These are phyloP conservation scores for Deuterostichococcus epilithicus DNA, from an alignment of 139 green algal genomes.

Conservation along the genomic window DNA sequence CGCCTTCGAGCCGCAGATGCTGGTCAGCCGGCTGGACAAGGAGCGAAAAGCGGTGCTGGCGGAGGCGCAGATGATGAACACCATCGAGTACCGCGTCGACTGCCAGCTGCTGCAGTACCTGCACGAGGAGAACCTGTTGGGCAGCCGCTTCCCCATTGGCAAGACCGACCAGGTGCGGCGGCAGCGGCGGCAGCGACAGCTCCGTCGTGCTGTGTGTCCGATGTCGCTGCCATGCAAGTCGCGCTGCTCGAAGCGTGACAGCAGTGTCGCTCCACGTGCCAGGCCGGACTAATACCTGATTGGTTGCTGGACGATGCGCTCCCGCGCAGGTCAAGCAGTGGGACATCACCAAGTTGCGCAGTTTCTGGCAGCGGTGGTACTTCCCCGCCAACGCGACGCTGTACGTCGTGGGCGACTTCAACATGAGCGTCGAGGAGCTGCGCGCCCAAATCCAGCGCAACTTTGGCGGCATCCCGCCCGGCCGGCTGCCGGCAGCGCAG, in stretches of 20 bases:
- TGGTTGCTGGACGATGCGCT: too few species aligned
- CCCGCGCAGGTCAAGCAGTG: conserved; percentile 81
- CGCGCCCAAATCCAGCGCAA: conserved; percentile 58
- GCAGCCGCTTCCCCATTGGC: conserved; percentile 95
- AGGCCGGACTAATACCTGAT: too few species aligned
- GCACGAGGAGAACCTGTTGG: conserved; percentile 95
- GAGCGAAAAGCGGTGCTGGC: conserved; percentile 93
- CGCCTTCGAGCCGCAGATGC: conserved; percentile 85
- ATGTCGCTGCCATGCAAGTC: too few species aligned
- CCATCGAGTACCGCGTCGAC: conserved; percentile 99
- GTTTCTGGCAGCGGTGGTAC: conserved; percentile 93
- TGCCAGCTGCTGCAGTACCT: conserved; percentile 96
- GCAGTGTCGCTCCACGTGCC: too few species aligned
- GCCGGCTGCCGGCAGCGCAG: neutral
- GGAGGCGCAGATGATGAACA: conserved; percentile 99
- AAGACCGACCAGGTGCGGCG: conserved; percentile 78
- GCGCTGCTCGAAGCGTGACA: too few species aligned
- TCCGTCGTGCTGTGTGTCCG: too few species aligned
- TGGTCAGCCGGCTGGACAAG: conserved; percentile 89
- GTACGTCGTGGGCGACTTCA: conserved; percentile 94
- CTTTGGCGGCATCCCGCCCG: conserved; percentile 55
- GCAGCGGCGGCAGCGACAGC: too few species aligned
- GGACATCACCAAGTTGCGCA: conserved; percentile 61
- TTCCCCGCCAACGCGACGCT: conserved; percentile 97
- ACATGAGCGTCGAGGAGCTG: conserved; percentile 30